Conservation (phyloP, 106 monocot species). For the Cymbidium sinense region DNA sequence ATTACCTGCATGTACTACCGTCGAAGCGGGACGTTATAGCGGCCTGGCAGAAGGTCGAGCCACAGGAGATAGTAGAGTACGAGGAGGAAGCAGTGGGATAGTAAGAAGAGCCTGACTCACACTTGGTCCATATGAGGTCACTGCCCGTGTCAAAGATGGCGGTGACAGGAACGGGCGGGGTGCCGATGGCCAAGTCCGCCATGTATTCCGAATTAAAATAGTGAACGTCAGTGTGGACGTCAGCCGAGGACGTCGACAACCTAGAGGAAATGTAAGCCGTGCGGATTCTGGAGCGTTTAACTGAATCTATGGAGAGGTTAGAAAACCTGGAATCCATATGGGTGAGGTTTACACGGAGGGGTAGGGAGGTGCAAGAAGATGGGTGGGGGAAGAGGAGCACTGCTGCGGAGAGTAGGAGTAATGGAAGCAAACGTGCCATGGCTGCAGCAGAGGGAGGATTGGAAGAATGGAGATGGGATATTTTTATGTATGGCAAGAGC, state of each 20-base stretch:
- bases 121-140: slow-evolving; percentile 54
- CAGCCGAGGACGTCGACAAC: not conserved
- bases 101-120: slow-evolving; percentile 33
- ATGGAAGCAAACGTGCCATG: too few species aligned
- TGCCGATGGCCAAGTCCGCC: slow-evolving; percentile 39
- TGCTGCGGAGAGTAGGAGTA: too few species aligned
- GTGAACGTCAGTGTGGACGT: slow-evolving; percentile 21
- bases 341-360: slow-evolving; percentile 16
- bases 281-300: slow-evolving; percentile 18
- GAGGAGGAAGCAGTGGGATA: slow-evolving; percentile 40
- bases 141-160: slow-evolving; percentile 56
- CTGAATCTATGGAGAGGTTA: slow-evolving; percentile 11
- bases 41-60: slow-evolving; percentile 13
- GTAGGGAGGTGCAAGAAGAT: too few species aligned
- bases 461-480: too few species aligned
- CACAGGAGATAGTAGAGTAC: slow-evolving; percentile 30
- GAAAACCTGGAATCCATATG: not conserved
- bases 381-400: too few species aligned
- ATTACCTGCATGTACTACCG: slow-evolving; percentile 21
- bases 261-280: slow-evolving; percentile 7
- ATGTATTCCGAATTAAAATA: slow-evolving; percentile 27
- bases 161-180: slow-evolving; percentile 18
- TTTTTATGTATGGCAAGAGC: too few species aligned
- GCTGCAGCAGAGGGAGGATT: too few species aligned
- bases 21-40: slow-evolving; percentile 11